Evolutionary conservation across 2,329 filamentous ascomycete species (phyloP).

Genomic region (Stachybotrys elegans): DNA sequence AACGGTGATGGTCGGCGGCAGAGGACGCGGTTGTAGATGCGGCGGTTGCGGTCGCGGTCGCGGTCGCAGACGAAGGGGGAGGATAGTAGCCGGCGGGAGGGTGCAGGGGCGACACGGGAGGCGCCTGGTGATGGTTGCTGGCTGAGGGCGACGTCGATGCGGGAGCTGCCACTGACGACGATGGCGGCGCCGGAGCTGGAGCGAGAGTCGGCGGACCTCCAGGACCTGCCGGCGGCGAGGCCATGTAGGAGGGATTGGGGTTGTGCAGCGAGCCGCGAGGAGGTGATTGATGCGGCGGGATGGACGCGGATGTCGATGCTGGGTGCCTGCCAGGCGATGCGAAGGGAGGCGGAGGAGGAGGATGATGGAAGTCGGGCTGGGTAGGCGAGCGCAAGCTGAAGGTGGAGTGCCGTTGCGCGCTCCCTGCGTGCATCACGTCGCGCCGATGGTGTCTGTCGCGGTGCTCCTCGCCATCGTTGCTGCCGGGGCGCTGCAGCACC

Average conservation of each 20-base stretch:
- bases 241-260: constrained; percentile 28
- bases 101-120: constrained; percentile 38
- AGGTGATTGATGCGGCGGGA: constrained; percentile 24
- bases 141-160: constrained; percentile 9
- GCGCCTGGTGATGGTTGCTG: constrained; percentile 18
- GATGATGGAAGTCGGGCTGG: constrained; percentile 32
- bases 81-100: constrained; percentile 37
- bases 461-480: constrained; percentile 33
- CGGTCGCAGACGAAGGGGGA: too few relatives aligned
- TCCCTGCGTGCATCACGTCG: constrained; percentile 39
- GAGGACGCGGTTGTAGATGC: constrained; percentile 20
- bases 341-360: constrained; percentile 21
- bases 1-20: constrained; percentile 23
- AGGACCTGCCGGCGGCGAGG: constrained; percentile 25
- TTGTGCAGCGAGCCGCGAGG: constrained; percentile 22
- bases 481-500: constrained; percentile 41
- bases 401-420: constrained; percentile 34
- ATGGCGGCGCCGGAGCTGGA: constrained; percentile 19
- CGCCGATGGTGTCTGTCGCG: constrained; percentile 35
- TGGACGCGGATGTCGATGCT: constrained; percentile 22
- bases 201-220: constrained; percentile 23
- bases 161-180: constrained; percentile 12
- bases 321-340: constrained; percentile 20
- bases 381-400: constrained; percentile 48
- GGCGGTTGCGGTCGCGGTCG: too few relatives aligned